Evolutionary conservation across 371 early-diverging fungal genomes (phyloP), one percentile per base, ranked within the genome.

Genomic region (Cokeromyces recurvatus): DNA sequence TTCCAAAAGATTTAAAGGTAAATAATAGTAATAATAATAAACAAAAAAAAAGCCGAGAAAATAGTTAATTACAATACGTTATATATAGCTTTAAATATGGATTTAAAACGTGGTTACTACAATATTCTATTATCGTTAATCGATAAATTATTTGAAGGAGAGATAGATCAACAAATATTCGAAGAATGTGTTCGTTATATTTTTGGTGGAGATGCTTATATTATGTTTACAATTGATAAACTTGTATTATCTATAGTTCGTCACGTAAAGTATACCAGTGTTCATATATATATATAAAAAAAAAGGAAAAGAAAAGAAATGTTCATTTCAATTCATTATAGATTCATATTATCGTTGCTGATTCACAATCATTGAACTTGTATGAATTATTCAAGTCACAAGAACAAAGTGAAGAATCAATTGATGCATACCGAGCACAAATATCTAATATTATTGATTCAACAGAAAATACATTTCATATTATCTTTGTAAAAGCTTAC

Each of bases 141-240:
- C 9, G 76, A 77, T 57, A 82, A 82, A 42, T 78, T 89, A 32
- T 62, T 94, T 59, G 82, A 78, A 45, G 84, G 82, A 21, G 86
- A 89, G 19, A 71, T 97, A 32, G 98, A 99, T 31, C 64, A 77
- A 29, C 69, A 72, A 29, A 75, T 67, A 23, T 99, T 86, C 80
- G 99, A 99, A 55, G 99, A 99, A 42, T 72, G 83, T 29, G 66
- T 88, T 27, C 83, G 97, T 2, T 78, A 80, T 32, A 74, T 94
- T 57, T 95, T 89, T 64, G 88, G 91, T 15, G 87, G 88, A 22
- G 76, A 87, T 38, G 94, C 90, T 0, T 93, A 92, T 60, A 60
- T 82, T 25, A 71, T 90, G 29, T 89, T 91, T 52, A 92, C 94
- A 0, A 69, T 95, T 17, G 96, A 96, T 62, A 91, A 89, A 17